Conservation (phyloP, 2,329 filamentous ascomycete genomes). For the Nothomitra cinnamomea region DNA sequence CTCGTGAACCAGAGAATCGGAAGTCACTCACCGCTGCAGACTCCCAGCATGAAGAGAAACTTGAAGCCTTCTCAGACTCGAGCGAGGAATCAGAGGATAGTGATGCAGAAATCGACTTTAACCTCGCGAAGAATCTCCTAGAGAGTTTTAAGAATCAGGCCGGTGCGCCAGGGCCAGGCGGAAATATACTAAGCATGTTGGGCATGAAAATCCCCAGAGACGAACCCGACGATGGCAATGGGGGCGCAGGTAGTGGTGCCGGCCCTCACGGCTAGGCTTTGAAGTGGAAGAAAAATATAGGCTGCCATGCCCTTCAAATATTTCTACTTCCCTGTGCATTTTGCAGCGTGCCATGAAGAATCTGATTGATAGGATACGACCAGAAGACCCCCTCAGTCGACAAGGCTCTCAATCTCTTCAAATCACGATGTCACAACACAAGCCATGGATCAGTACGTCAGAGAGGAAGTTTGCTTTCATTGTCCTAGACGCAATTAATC, state of each 20-base stretch:
- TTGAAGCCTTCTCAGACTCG: constrained; percentile 29
- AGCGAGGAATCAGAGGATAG: constrained; percentile 14
- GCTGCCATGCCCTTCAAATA: too few species aligned
- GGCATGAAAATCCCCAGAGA: constrained; percentile 67
- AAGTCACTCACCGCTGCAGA: constrained; percentile 13
- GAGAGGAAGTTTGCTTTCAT: background rate
- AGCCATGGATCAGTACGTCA: background rate
- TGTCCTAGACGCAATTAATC: background rate
- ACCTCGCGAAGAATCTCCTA: constrained; percentile 75
- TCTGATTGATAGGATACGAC: too few species aligned
- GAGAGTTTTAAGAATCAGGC: constrained; percentile 86
- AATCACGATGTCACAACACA: background rate
- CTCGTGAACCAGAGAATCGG: constrained; percentile 7
- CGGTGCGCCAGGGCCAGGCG: constrained; percentile 68
- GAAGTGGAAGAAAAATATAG: too few species aligned
- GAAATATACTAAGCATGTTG: constrained; percentile 78
- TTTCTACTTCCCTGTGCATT: too few species aligned
- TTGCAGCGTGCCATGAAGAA: too few species aligned
- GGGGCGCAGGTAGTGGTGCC: background rate
- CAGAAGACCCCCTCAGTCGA: too few species aligned
- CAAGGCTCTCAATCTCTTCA: too few species aligned
- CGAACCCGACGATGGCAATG: constrained; percentile 35
- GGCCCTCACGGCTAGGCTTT: too few species aligned
- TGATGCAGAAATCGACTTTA: constrained; percentile 63
- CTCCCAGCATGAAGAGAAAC: constrained; percentile 27